Conservation (phyloP, 768 basidiomycete species). For the Mycena latifolia region DNA sequence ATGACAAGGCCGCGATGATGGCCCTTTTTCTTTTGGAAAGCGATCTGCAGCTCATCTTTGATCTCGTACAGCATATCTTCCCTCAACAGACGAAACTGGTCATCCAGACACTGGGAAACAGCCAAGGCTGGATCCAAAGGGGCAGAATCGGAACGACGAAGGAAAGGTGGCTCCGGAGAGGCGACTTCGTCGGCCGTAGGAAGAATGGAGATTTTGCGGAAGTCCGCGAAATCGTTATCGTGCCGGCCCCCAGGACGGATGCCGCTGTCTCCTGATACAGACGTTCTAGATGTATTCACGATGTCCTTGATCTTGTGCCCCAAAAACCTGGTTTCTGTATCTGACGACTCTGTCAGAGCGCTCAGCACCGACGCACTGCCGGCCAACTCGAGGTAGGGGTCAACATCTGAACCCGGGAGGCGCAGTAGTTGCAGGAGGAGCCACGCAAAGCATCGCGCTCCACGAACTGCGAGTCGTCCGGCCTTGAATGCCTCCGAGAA, state of each 20-base stretch:
- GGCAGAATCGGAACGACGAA: conserved; percentile 57
- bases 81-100: conserved; percentile 73
- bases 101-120: conserved; percentile 64
- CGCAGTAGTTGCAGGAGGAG: conserved; percentile 63
- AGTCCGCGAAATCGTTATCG: conserved; percentile 75
- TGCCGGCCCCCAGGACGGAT: conserved; percentile 72
- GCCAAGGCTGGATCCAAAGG: conserved; percentile 49
- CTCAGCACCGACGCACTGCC: conserved; percentile 4
- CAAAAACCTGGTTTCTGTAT: conserved; percentile 19
- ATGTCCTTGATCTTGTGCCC: conserved; percentile 48
- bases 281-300: conserved; percentile 24
- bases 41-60: conserved; percentile 65
- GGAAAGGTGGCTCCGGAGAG: conserved; percentile 59
- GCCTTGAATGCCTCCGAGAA: conserved; percentile 48
- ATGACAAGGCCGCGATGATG: conserved; percentile 49
- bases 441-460: conserved; percentile 53
- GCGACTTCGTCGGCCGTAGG: conserved; percentile 72
- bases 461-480: conserved; percentile 20
- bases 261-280: conserved; percentile 34
- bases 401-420: conserved; percentile 49
- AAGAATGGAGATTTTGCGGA: conserved; percentile 70
- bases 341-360: conserved; percentile 15
- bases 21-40: conserved; percentile 52
- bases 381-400: conserved; percentile 54
- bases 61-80: conserved; percentile 74